Evolutionary conservation across 2,329 filamentous ascomycete species (phyloP), one percentile per base, ranked within the genome.

Genomic region (Mycosphaerella sp.): DNA sequence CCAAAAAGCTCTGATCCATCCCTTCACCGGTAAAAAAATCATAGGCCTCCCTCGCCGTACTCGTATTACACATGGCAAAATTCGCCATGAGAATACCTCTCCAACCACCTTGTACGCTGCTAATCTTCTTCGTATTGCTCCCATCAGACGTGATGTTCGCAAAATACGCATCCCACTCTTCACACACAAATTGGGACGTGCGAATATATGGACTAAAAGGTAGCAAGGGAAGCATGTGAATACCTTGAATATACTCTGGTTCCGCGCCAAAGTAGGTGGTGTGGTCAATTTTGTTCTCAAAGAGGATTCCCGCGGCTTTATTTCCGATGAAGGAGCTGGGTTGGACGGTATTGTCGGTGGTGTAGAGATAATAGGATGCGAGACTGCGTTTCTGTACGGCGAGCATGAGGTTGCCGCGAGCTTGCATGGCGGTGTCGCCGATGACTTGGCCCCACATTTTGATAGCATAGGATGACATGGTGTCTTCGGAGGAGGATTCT

Each of bases 231-330:
- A 91, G 76, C 86, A 93, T 91, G 71, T 93, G 86, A 60, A 91
- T 90, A 52, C 86, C 86, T 63, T 80, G 73, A 40, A 62, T 57
- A 45, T 61, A 67, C 45, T 70, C 66, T 16, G 62, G 56, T 21
- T 62, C 59, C 17, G 54, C 68, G 41, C 88, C 87, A 63, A 96
- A 96, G 71, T 89, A 96, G 1, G 91, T 96, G 3, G 86, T 85
- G 69, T 96, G 89, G 67, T 97, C 88, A 48, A 89, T 79, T 71
- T 97, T 97, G 74, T 96, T 96, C 71, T 97, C 91, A 63, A 96
- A 97, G 7, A 67, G 43, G 2, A 83, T 81, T 13, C 79, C 80
- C 1, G 77, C 75, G 6, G 79, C 75, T 70, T 86, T 89, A 75
- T 97, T 97, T 37, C 75, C 79, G 56, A 87, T 82, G 66, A 94